Evolutionary conservation across 441 rosid species (phyloP), one percentile per base, ranked within the genome.

Genomic region (Erysimum cheiri): DNA sequence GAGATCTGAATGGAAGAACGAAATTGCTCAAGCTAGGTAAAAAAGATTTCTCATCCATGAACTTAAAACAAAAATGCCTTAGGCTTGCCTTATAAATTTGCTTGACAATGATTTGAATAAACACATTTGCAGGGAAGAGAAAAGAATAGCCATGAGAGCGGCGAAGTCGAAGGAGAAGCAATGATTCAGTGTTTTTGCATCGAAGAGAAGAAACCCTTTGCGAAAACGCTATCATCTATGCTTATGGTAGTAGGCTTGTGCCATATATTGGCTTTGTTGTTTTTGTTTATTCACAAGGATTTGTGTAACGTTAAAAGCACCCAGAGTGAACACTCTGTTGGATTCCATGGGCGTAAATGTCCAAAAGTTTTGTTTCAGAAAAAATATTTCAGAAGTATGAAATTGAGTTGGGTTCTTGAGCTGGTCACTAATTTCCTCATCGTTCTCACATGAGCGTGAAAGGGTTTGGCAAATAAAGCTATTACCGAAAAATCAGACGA

Each of bases 1-100:
- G 72, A 87, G 83, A 76, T 84, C 85, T 36, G 85, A 85, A 31
- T 61, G 87, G 5, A 78, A 71, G 68, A 87, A 68, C 69, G 97
- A 89, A 74, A 83, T 87, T 57, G 74, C 93, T 26, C 84, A 83
- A 85, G 72, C 74, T 74, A 91, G 98, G 98, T 91, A 81, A 57
- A 24, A 4, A 1, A 13, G 3, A 48, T 14, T 13, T n/a, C 8
- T 8, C 7, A 22, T 24, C 14, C 19, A 61, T 52, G 19, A 26
- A n/a, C 48, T 40, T 22, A 8, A 24, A 59, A 22, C n/a, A 26
- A 3, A 4, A 40, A 40, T 1, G 12, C 49, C 8, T 22, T 12
- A 58, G 10, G 17, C 12, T 11, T 37, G 19, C 24, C 19, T 22
- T 37, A 7, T 24, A 37, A 7, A 11, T 39, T 22, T 22, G 33